These are phyloP conservation scores for Fusarium solani-melongenae DNA, from an alignment of 2,329 filamentous ascomycete genomes.

Conservation along the genomic window DNA sequence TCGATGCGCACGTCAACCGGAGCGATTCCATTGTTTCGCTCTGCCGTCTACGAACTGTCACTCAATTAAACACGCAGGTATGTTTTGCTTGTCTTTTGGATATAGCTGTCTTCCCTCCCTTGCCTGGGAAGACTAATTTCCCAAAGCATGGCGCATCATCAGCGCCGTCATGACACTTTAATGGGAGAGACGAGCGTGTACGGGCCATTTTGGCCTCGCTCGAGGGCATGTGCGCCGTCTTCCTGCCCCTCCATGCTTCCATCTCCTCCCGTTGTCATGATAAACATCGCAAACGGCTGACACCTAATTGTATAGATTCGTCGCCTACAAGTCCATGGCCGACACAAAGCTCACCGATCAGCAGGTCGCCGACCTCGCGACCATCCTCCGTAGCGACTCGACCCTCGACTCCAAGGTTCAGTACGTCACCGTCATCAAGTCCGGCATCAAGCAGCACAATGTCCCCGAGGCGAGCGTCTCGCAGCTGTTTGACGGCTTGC, in stretches of 20 bases:
- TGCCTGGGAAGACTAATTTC: neutral
- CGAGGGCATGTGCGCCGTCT: slow-evolving; percentile 4
- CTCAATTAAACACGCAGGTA: slow-evolving; percentile 33
- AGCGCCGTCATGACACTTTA: slow-evolving; percentile 25
- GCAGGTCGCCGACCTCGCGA: slow-evolving; percentile 66
- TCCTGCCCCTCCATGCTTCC: slow-evolving; percentile 15
- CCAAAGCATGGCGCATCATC: slow-evolving; percentile 13
- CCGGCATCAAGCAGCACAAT: slow-evolving; percentile 91
- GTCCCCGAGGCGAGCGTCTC: slow-evolving; percentile 80
- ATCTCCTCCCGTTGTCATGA: slow-evolving; percentile 8
- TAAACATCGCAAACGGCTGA: slow-evolving; percentile 19
- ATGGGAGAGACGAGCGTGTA: slow-evolving; percentile 17
- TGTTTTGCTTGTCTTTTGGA: neutral
- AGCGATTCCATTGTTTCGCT: slow-evolving; percentile 24
- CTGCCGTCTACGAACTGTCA: slow-evolving; percentile 31
- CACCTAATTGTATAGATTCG: slow-evolving; percentile 30
- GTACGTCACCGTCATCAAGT: slow-evolving; percentile 81
- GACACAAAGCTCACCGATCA: slow-evolving; percentile 67
- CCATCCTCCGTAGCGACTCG: slow-evolving; percentile 69
- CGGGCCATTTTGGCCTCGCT: slow-evolving; percentile 29
- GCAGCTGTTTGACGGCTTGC: slow-evolving; percentile 84
- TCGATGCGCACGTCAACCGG: slow-evolving; percentile 37
- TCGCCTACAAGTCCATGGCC: slow-evolving; percentile 54
- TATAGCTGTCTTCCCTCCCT: neutral
- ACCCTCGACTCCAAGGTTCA: slow-evolving; percentile 77